These are phyloP conservation scores for Basidiobolus meristosporus DNA, from an alignment of 371 early-diverging fungal species.

Conservation along the genomic window DNA sequence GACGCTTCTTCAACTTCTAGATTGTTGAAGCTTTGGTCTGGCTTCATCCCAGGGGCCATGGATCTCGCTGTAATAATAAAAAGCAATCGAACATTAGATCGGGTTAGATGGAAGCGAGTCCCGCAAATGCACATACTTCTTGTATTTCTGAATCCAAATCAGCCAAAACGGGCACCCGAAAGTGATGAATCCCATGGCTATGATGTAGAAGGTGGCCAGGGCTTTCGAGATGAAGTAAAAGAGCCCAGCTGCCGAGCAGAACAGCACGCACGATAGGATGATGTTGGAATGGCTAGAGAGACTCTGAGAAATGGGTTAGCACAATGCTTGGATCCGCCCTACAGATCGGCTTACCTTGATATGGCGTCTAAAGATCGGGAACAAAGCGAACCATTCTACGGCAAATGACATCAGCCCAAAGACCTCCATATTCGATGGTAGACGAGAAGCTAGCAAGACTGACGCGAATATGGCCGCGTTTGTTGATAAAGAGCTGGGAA, in stretches of 20 bases:
- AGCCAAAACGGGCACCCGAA: constrained; percentile 82
- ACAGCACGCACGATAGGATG: constrained; percentile 32
- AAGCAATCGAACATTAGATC: neutral
- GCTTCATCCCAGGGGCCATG: constrained; percentile 97
- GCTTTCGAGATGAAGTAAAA: constrained; percentile 48
- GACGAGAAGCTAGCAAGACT: constrained; percentile 79
- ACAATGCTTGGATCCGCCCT: constrained; percentile 1
- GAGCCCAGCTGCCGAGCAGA: constrained; percentile 29
- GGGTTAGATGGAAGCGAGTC: neutral
- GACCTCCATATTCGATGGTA: constrained; percentile 64
- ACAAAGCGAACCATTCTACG: constrained; percentile 78
- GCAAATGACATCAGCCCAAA: constrained; percentile 78
- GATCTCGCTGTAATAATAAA: constrained; percentile 39
- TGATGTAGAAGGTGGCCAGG: constrained; percentile 40
- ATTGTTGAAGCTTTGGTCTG: constrained; percentile 27
- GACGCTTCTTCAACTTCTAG: no score
- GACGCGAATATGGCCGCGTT: constrained; percentile 93
- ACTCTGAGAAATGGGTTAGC: constrained; percentile 13
- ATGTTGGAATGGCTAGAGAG: constrained; percentile 30
- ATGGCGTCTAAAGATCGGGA: constrained; percentile 73
- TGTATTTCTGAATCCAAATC: constrained; percentile 78
- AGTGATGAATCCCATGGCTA: constrained; percentile 52
- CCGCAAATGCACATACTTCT: constrained; percentile 42
- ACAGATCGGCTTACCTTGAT: constrained; percentile 25
- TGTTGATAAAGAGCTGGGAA: constrained; percentile 81